Conservation (phyloP, 1,284 basidiomycete species). For the Rhodotorula sp. region DNA sequence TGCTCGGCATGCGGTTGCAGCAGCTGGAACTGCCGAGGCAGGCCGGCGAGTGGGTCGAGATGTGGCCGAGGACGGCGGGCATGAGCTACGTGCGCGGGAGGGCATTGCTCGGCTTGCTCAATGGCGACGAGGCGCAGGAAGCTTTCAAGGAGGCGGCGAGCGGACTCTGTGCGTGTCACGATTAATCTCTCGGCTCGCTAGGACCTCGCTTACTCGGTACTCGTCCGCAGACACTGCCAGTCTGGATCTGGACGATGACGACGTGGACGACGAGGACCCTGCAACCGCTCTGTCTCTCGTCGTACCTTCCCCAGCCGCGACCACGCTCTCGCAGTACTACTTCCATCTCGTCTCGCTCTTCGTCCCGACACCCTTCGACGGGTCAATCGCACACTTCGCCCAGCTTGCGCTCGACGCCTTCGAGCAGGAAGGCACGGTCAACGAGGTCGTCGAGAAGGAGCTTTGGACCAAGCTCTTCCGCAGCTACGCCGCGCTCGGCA, state of each 20-base stretch:
- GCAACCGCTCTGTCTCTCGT: conserved; percentile 12
- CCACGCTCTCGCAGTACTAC: conserved; percentile 60
- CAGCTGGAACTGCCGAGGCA: conserved; percentile 65
- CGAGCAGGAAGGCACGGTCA: conserved; percentile 16
- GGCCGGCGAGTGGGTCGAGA: conserved; percentile 65
- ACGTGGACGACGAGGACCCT: conserved; percentile 4
- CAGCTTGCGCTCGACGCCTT: conserved; percentile 50
- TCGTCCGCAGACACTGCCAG: neutral
- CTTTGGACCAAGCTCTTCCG: conserved; percentile 79
- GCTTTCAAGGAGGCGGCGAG: conserved; percentile 74
- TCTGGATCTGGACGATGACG: neutral
- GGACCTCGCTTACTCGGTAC: too few species aligned
- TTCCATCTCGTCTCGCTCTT: conserved; percentile 72
- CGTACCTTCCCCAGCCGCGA: conserved; percentile 7
- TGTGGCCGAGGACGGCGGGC: conserved; percentile 73
- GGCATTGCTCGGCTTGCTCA: conserved; percentile 68
- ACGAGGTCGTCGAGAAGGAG: conserved; percentile 47
- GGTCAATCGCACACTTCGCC: conserved; percentile 70
- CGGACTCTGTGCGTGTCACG: conserved; percentile 65
- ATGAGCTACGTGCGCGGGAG: conserved; percentile 71
- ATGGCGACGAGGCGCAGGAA: conserved; percentile 70
- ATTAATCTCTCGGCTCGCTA: neutral
- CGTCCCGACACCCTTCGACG: conserved; percentile 61
- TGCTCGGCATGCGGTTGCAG: conserved; percentile 69
- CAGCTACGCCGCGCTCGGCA: conserved; percentile 68